Evolutionary conservation across 768 basidiomycete genomes (phyloP).

Genomic region (Fomitopsis serialis): DNA sequence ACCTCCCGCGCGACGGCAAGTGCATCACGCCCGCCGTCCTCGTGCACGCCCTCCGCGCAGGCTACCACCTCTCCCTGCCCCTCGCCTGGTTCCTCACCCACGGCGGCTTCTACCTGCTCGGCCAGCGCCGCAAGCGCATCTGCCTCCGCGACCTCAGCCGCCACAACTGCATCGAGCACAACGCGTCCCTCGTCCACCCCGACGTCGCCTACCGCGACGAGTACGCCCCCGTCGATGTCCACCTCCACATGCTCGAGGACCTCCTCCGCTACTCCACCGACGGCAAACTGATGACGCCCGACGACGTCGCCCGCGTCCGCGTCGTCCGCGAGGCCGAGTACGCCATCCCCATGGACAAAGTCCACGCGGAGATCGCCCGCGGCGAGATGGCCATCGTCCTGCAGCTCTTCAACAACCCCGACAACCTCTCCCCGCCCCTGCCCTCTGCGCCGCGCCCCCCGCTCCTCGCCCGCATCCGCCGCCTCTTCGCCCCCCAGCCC

Average conservation of each 20-base stretch:
- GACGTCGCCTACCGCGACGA: constrained; percentile 15
- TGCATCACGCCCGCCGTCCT: constrained; percentile 10
- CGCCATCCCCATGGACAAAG: constrained; percentile 29
- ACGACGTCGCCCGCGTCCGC: constrained; percentile 44
- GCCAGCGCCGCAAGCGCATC: constrained; percentile 6
- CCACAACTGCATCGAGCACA: constrained; percentile 24
- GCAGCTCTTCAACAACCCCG: constrained; percentile 42
- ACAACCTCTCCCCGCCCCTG: neutral
- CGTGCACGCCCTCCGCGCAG: constrained; percentile 15
- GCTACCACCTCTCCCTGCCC: constrained; percentile 17
- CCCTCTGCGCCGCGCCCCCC: constrained; percentile 7
- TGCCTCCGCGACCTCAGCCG: constrained; percentile 20
- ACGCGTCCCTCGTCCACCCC: constrained; percentile 22
- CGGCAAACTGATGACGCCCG: constrained; percentile 15
- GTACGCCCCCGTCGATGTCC: constrained; percentile 16
- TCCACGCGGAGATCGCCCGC: constrained; percentile 57
- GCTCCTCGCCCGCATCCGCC: neutral
- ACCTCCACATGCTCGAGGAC: constrained; percentile 12
- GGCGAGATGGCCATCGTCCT: constrained; percentile 68
- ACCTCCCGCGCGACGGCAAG: constrained; percentile 28
- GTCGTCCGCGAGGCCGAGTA: constrained; percentile 45
- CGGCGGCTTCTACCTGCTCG: constrained; percentile 13
- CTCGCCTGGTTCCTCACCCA: constrained; percentile 17
- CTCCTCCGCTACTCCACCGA: constrained; percentile 6
- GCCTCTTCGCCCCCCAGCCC: neutral